Evolutionary conservation across 2,329 filamentous ascomycete genomes (phyloP).

Genomic region (Aspergillus tamarii): DNA sequence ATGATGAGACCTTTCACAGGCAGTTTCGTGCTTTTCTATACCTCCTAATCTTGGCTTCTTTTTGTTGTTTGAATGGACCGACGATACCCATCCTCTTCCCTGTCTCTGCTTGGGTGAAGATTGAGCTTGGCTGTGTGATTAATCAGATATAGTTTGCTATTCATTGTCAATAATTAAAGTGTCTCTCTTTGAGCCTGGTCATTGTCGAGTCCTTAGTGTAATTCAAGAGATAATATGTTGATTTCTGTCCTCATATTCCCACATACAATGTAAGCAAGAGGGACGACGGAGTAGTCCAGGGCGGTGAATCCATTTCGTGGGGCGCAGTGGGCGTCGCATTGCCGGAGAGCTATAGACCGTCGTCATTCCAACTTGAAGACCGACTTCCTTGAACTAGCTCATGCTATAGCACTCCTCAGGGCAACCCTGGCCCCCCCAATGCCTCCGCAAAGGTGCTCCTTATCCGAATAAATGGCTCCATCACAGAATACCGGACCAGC

Average conservation of each 20-base stretch:
- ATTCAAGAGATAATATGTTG: background rate
- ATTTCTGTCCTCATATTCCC: background rate
- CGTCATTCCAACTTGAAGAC: background rate
- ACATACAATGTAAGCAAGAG: background rate
- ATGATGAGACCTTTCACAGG: background rate
- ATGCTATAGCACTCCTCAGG: slow-evolving; percentile 13
- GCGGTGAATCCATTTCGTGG: background rate
- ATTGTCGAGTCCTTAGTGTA: background rate
- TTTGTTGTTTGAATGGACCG: slow-evolving; percentile 24
- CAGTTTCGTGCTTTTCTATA: background rate
- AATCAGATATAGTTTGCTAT: background rate
- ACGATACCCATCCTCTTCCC: slow-evolving; percentile 40
- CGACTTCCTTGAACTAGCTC: background rate
- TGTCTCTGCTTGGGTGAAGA: slow-evolving; percentile 9
- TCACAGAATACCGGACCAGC: slow-evolving; percentile 31
- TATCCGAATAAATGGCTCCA: slow-evolving; percentile 14
- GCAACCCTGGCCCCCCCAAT: slow-evolving; percentile 6
- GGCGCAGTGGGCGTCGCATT: background rate
- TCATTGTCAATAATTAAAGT: background rate
- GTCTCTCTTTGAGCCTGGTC: background rate
- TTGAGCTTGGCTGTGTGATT: background rate
- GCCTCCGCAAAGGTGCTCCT: background rate
- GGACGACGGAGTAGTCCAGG: background rate
- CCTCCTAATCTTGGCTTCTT: slow-evolving; percentile 12
- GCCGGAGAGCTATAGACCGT: background rate